Evolutionary conservation across 1,139 yeast species (phyloP).

Genomic region (Hemisphaericaspora xylanilytica): DNA sequence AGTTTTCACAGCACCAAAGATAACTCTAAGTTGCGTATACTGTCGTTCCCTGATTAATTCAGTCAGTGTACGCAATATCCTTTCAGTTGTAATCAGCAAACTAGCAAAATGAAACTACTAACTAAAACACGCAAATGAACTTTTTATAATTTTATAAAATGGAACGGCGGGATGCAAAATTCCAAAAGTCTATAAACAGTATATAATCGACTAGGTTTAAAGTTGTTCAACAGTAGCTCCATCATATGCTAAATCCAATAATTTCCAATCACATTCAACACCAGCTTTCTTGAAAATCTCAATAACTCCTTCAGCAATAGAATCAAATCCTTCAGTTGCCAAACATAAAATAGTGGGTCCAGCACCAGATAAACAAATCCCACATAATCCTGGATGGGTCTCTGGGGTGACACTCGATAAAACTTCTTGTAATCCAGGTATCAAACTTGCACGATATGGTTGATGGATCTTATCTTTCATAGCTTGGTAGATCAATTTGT

Average conservation of each 20-base stretch:
- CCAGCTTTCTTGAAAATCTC: conserved; percentile 62
- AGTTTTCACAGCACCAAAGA: no score
- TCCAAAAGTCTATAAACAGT: no score
- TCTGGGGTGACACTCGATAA: conserved; percentile 79
- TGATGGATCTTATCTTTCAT: conserved; percentile 98
- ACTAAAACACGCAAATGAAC: no score
- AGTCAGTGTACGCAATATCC: no score
- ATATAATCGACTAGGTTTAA: no score
- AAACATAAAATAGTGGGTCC: conserved; percentile 95
- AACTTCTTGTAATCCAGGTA: conserved; percentile 87
- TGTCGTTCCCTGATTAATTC: no score
- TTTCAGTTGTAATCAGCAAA: background rate
- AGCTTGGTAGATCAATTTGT: conserved; percentile 81
- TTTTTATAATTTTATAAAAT: no score
- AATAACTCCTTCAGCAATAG: conserved; percentile 76
- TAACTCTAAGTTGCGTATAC: no score
- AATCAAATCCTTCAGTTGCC: conserved; percentile 84
- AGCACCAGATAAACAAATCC: conserved; percentile 95
- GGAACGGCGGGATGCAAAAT: no score
- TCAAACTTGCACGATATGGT: conserved; percentile 85
- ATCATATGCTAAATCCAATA: conserved; percentile 80
- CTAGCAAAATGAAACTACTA: no score
- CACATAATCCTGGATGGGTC: conserved; percentile 79
- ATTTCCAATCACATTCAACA: conserved; percentile 76
- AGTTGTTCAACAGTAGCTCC: conserved; percentile 59